Conservation (phyloP, 2,329 filamentous ascomycete species). For the Leptographium wingfieldii region DNA sequence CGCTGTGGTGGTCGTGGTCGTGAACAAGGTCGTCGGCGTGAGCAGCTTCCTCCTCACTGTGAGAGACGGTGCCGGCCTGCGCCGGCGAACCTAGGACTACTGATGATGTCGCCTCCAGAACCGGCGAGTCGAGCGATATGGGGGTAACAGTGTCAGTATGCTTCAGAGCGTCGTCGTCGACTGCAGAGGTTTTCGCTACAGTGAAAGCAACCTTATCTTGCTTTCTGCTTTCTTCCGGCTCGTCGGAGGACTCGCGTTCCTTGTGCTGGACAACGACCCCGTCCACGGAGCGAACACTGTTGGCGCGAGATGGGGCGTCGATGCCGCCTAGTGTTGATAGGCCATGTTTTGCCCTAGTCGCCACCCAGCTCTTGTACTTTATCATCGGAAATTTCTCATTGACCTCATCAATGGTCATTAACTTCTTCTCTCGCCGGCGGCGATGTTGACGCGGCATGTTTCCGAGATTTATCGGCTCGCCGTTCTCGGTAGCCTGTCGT, state of each 20-base stretch:
- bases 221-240: constrained; percentile 11
- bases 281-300: constrained; percentile 58
- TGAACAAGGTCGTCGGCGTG: not conserved
- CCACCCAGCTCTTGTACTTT: constrained; percentile 95
- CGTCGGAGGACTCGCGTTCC: constrained; percentile 32
- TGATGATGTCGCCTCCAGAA: constrained; percentile 7
- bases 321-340: constrained; percentile 77
- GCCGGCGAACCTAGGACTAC: not conserved
- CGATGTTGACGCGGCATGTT: constrained; percentile 76
- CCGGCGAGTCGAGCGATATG: not conserved
- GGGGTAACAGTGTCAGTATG: no score
- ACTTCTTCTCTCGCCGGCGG: constrained; percentile 85
- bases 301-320: constrained; percentile 57
- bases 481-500: constrained; percentile 63
- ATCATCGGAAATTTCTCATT: constrained; percentile 92
- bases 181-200: not conserved
- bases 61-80: no score
- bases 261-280: constrained; percentile 35
- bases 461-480: constrained; percentile 78
- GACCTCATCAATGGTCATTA: constrained; percentile 98
- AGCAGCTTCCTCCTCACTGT: not conserved
- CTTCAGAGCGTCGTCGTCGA: not conserved
- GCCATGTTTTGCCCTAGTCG: constrained; percentile 68
- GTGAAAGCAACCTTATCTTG: not conserved
- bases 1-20: constrained; percentile 24